phyloP scores from a whole-genome alignment of 192 early-diverging fungal genomes.

The Entophlyctis luteolus region DNA sequence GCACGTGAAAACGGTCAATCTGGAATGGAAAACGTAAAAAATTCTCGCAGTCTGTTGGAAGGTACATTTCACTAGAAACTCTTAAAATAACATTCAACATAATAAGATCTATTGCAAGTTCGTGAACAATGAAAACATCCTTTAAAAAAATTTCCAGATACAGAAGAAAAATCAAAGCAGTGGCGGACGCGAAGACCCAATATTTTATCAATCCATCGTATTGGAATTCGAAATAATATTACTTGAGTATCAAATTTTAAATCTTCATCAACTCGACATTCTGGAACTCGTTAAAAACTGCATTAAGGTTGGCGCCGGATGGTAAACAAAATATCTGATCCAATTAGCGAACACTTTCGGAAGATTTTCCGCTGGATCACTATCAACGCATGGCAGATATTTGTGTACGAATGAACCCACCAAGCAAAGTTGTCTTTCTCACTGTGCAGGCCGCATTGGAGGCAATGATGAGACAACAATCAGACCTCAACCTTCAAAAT shows the following conservation, averaged over 20 bases:
- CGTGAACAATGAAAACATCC: too few relatives aligned
- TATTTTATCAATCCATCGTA: background rate
- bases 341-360: background rate
- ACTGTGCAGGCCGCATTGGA: slow-evolving; percentile 12
- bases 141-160: too few relatives aligned
- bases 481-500: slow-evolving; percentile 1
- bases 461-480: slow-evolving; percentile 21
- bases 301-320: background rate
- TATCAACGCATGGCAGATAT: slow-evolving; percentile 23
- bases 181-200: slow-evolving; percentile 16
- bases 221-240: slow-evolving; percentile 20
- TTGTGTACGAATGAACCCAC: slow-evolving; percentile 8
- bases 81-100: too few relatives aligned
- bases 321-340: background rate
- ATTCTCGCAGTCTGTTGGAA: slow-evolving; percentile 6
- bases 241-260: slow-evolving; percentile 6
- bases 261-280: background rate
- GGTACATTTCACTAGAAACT: background rate
- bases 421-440: slow-evolving; percentile 11
- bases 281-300: background rate
- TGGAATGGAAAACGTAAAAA: background rate
- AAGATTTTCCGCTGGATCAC: slow-evolving; percentile 15
- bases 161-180: too few relatives aligned
- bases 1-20: background rate
- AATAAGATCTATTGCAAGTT: too few relatives aligned